A percentile compares a stretch with the other conserved stretches of the same genome.
Conservation (phyloP, 2,329 filamentous ascomycete genomes). For the Epichloe amarillans region DNA sequence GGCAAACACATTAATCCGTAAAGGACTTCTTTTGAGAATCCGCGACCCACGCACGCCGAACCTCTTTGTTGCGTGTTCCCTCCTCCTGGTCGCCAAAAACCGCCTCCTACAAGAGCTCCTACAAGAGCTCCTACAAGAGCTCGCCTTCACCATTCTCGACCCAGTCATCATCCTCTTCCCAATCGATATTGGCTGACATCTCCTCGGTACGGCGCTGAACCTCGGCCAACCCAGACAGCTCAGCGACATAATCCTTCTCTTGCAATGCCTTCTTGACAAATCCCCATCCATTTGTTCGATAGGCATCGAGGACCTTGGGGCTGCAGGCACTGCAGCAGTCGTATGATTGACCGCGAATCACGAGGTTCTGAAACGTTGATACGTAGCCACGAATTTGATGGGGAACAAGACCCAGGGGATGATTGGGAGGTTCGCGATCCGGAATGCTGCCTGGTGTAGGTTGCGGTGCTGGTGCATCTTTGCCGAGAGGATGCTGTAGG, state of each 20-base stretch:
- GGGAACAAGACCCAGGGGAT: slow-evolving; percentile 57
- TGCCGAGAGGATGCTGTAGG: slow-evolving; percentile 70
- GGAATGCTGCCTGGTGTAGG: slow-evolving; percentile 26
- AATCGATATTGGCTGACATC: slow-evolving; percentile 41
- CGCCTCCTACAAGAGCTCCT: slow-evolving; percentile 28
- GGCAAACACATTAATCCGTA: too few relatives aligned
- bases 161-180: slow-evolving; percentile 42
- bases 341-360: slow-evolving; percentile 62
- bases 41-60: background rate
- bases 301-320: slow-evolving; percentile 52
- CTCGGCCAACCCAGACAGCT: slow-evolving; percentile 60
- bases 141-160: slow-evolving; percentile 43
- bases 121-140: slow-evolving; percentile 21
- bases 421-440: slow-evolving; percentile 41
- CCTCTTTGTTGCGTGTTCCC: background rate
- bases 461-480: slow-evolving; percentile 45
- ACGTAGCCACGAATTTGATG: slow-evolving; percentile 73
- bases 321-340: slow-evolving; percentile 74
- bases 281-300: slow-evolving; percentile 55
- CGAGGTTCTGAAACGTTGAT: slow-evolving; percentile 58
- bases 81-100: background rate
- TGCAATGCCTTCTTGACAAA: slow-evolving; percentile 64
- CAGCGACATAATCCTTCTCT: slow-evolving; percentile 66
- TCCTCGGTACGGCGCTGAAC: slow-evolving; percentile 49
- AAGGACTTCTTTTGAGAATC: background rate